Conservation (phyloP, 768 basidiomycete species). For the Leucogyrophana mollusca region DNA sequence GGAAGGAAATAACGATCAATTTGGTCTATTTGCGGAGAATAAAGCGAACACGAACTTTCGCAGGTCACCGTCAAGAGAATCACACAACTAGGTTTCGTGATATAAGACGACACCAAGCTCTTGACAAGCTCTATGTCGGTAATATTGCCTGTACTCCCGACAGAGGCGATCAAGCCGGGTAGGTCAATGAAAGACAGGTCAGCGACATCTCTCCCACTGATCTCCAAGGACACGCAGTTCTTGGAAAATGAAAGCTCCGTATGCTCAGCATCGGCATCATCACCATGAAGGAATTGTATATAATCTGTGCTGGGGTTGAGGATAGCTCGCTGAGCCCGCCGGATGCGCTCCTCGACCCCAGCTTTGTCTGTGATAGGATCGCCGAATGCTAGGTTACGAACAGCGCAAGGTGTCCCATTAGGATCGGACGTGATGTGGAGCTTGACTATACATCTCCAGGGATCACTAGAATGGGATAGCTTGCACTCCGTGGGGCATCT, state of each 20-base stretch:
- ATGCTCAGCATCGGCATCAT: conserved; percentile 6
- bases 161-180: conserved; percentile 62
- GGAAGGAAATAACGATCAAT: conserved; percentile 28
- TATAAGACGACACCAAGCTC: conserved; percentile 56
- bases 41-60: conserved; percentile 17
- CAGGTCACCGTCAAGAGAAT: conserved; percentile 64
- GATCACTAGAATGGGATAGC: conserved; percentile 35
- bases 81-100: conserved; percentile 64
- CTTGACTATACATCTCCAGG: conserved; percentile 53
- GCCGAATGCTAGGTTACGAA: conserved; percentile 44
- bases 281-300: conserved; percentile 12
- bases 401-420: conserved; percentile 35
- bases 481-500: conserved; percentile 63
- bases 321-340: conserved; percentile 64
- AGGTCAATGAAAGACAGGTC: conserved; percentile 68
- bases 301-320: conserved; percentile 47
- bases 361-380: conserved; percentile 45
- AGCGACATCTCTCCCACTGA: conserved; percentile 57
- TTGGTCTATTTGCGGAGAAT: conserved; percentile 18
- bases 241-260: conserved; percentile 44
- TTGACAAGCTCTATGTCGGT: conserved; percentile 64
- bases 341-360: conserved; percentile 64
- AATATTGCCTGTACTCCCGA: conserved; percentile 45
- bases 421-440: conserved; percentile 44
- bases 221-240: conserved; percentile 56